phyloP scores from a whole-genome alignment of 2,329 filamentous ascomycete species.

The Coniochaeta sp. region DNA sequence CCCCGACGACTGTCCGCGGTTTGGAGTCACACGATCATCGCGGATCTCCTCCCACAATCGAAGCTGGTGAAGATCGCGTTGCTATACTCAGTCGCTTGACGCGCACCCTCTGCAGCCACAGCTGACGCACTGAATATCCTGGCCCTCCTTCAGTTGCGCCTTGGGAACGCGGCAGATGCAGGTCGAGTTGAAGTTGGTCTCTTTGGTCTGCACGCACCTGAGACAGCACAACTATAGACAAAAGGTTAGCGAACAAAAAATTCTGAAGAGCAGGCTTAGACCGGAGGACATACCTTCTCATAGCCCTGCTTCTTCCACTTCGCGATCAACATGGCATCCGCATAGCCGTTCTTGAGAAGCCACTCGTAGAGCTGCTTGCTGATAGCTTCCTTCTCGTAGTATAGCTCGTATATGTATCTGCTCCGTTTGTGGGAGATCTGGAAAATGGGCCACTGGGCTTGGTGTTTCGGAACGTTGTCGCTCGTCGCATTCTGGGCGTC shows the following conservation, averaged over 20 bases:
- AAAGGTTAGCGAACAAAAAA: conserved; percentile 14
- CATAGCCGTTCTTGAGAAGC: conserved; percentile 93
- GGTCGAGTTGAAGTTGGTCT: conserved; percentile 97
- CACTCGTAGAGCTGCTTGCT: conserved; percentile 89
- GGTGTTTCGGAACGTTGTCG: conserved; percentile 73
- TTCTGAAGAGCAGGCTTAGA: neutral
- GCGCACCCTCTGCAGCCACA: conserved; percentile 91
- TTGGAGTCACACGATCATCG: neutral
- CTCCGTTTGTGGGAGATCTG: conserved; percentile 90
- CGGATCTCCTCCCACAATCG: neutral
- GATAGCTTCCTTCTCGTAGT: conserved; percentile 97
- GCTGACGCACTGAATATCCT: conserved; percentile 87
- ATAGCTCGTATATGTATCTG: conserved; percentile 93
- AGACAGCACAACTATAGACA: conserved; percentile 73
- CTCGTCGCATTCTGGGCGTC: conserved; percentile 87
- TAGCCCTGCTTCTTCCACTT: conserved; percentile 99
- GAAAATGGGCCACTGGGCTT: conserved; percentile 95
- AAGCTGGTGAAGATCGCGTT: conserved; percentile 6
- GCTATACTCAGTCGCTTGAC: conserved; percentile 60
- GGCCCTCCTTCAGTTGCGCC: conserved; percentile 81
- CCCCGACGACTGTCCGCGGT: neutral
- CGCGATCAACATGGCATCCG: conserved; percentile 89
- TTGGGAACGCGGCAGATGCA: conserved; percentile 95
- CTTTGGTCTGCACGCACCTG: conserved; percentile 97
- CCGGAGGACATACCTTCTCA: conserved; percentile 65